These are phyloP conservation scores for Oryza glaberrima DNA, from an alignment of 176 grass and related monocot species.

Conservation along the genomic window DNA sequence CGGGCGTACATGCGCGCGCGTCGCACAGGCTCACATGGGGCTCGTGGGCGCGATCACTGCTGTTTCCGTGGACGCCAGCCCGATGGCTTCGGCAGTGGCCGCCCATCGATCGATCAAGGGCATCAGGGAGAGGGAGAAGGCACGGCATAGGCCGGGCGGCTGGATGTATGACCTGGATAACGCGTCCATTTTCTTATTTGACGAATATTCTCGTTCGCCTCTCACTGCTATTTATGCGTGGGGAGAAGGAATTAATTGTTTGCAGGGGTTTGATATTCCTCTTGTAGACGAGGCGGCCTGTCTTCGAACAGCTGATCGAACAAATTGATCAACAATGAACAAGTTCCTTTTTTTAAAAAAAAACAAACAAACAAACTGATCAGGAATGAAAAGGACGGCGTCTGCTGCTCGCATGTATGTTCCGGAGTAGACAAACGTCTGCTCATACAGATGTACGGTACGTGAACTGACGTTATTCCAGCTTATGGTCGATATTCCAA, in stretches of 20 bases:
- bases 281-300: not conserved
- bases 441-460: not conserved
- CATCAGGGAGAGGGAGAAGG: not conserved
- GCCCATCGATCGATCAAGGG: not conserved
- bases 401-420: not conserved
- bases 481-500: too few species aligned
- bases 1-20: not conserved
- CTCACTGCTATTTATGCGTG: not conserved
- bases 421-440: not conserved
- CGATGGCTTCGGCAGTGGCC: not conserved
- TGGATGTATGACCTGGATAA: slow-evolving; percentile 24
- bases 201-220: slow-evolving; percentile 25
- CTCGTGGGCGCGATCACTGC: not conserved
- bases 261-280: not conserved
- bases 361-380: not conserved
- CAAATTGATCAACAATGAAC: not conserved
- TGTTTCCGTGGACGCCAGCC: not conserved
- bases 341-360: too few species aligned
- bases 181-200: not conserved
- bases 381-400: not conserved
- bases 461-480: too few species aligned
- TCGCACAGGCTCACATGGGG: not conserved
- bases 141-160: not conserved
- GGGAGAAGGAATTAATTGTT: not conserved
- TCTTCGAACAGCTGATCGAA: not conserved